Conservation (phyloP, 1,284 basidiomycete species). For the Vanrija sp. region DNA sequence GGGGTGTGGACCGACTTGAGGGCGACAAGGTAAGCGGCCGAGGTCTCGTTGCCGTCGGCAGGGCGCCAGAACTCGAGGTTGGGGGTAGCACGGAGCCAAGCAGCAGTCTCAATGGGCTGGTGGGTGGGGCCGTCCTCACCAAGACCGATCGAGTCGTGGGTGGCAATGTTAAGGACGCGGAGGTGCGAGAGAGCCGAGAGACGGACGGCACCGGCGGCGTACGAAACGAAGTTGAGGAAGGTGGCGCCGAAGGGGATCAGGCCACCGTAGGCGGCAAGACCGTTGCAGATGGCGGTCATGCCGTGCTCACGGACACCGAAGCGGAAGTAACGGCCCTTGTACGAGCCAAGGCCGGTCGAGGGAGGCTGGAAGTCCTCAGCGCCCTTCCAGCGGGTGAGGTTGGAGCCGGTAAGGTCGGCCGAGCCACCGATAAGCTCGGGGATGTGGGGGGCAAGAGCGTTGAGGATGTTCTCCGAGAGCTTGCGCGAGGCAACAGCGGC, state of each 20-base stretch:
- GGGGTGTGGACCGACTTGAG: slow-evolving; percentile 71
- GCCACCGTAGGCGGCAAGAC: slow-evolving; percentile 74
- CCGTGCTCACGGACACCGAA: slow-evolving; percentile 97
- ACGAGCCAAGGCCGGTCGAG: slow-evolving; percentile 75
- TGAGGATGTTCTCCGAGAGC: slow-evolving; percentile 84
- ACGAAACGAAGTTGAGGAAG: slow-evolving; percentile 94
- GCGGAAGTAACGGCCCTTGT: slow-evolving; percentile 84
- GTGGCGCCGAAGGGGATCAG: slow-evolving; percentile 82
- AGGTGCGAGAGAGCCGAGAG: slow-evolving; percentile 83
- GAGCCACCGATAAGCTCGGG: slow-evolving; percentile 88
- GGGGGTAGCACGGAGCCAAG: slow-evolving; percentile 80
- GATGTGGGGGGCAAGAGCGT: slow-evolving; percentile 66
- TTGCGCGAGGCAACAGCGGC: slow-evolving; percentile 86
- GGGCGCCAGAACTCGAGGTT: slow-evolving; percentile 89
- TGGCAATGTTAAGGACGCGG: slow-evolving; percentile 68
- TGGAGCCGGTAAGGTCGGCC: slow-evolving; percentile 88
- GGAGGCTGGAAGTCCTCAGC: slow-evolving; percentile 86
- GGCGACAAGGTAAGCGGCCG: slow-evolving; percentile 79
- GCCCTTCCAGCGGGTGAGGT: slow-evolving; percentile 78
- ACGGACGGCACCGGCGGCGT: slow-evolving; percentile 85
- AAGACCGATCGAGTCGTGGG: slow-evolving; percentile 56
- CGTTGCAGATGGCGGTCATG: slow-evolving; percentile 94
- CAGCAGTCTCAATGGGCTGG: slow-evolving; percentile 68
- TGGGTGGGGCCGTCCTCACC: slow-evolving; percentile 53
- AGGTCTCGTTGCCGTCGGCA: slow-evolving; percentile 90